phyloP scores from a whole-genome alignment of 768 basidiomycete genomes.

The Tricholomella constricta region DNA sequence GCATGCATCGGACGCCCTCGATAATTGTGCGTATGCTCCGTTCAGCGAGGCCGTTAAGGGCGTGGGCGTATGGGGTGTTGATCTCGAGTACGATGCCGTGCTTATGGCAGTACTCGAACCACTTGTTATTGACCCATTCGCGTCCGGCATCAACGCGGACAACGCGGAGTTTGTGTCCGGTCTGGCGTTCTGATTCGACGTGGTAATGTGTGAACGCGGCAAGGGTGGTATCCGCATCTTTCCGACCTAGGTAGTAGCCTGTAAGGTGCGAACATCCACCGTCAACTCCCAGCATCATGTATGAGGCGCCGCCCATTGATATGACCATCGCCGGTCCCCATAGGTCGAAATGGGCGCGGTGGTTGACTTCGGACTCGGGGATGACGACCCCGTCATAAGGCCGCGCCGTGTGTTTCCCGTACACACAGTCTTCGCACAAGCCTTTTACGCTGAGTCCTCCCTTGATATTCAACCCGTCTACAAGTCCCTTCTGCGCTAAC shows the following conservation, averaged over 20 bases:
- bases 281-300: too few species aligned
- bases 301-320: slow-evolving; percentile 18
- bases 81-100: too few species aligned
- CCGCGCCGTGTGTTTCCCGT: neutral
- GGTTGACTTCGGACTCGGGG: too few species aligned
- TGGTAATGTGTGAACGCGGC: slow-evolving; percentile 17
- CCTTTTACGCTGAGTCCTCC: slow-evolving; percentile 2
- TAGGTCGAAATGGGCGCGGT: slow-evolving; percentile 16
- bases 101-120: slow-evolving; percentile 7
- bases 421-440: slow-evolving; percentile 22
- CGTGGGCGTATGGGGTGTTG: too few species aligned
- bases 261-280: slow-evolving; percentile 15
- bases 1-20: slow-evolving; percentile 19
- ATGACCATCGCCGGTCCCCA: slow-evolving; percentile 25
- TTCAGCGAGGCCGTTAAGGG: too few species aligned
- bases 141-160: slow-evolving; percentile 26
- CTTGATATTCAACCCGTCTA: slow-evolving; percentile 22
- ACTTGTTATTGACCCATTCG: too few species aligned
- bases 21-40: slow-evolving; percentile 21
- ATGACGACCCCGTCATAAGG: slow-evolving; percentile 24
- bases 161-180: slow-evolving; percentile 7
- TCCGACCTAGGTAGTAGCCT: slow-evolving; percentile 22
- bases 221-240: slow-evolving; percentile 19
- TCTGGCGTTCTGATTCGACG: slow-evolving; percentile 16
- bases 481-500: slow-evolving; percentile 15